These are phyloP conservation scores for Eutrema salsugineum DNA, from an alignment of 441 rosid species.

Conservation along the genomic window DNA sequence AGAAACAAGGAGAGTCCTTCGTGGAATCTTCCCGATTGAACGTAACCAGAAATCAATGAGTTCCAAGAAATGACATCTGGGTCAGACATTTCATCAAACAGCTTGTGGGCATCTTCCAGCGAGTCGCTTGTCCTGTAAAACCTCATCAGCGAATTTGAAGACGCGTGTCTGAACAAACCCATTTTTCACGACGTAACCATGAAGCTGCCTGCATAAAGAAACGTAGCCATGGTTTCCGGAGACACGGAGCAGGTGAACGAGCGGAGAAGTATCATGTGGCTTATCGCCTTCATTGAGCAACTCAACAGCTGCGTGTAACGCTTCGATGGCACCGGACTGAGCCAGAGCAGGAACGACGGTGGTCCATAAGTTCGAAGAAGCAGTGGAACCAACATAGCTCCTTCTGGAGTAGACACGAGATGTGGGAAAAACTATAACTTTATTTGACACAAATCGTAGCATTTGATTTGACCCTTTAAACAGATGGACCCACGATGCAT, in stretches of 20 bases:
- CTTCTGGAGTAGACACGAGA: background rate
- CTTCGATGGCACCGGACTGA: slow-evolving; percentile 8
- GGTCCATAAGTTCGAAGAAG: slow-evolving; percentile 10
- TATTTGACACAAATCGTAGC: slow-evolving; percentile 21
- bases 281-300: slow-evolving; percentile 31
- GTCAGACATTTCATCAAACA: slow-evolving; percentile 81
- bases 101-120: slow-evolving; percentile 36
- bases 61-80: slow-evolving; percentile 80
- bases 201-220: slow-evolving; percentile 60
- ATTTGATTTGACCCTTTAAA: slow-evolving; percentile 11
- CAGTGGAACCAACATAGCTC: slow-evolving; percentile 1
- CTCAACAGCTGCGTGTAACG: slow-evolving; percentile 25
- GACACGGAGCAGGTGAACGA: slow-evolving; percentile 55
- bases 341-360: slow-evolving; percentile 8
- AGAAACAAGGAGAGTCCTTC: slow-evolving; percentile 52
- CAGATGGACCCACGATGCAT: background rate
- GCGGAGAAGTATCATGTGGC: slow-evolving; percentile 34
- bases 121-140: slow-evolving; percentile 39
- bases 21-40: slow-evolving; percentile 47
- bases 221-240: slow-evolving; percentile 43
- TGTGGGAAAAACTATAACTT: background rate
- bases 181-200: slow-evolving; percentile 46
- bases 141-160: slow-evolving; percentile 51
- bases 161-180: slow-evolving; percentile 54
- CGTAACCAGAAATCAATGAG: slow-evolving; percentile 55